phyloP scores from a whole-genome alignment of 805 yeast species.

The Ogataea minuta region DNA sequence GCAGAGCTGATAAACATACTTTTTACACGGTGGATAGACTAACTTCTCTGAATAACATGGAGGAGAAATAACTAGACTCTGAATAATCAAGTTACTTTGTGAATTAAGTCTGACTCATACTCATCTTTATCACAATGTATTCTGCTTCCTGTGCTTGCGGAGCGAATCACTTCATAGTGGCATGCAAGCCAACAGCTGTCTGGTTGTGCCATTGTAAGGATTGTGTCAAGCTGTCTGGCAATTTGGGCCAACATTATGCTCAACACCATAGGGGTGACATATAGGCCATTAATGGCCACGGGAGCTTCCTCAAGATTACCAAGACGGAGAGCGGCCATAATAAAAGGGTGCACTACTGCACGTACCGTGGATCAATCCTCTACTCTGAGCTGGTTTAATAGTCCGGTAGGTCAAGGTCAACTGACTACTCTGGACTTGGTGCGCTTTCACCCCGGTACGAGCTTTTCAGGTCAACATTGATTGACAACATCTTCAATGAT shows the following conservation, averaged over 20 bases:
- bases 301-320: background rate
- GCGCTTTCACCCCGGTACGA: background rate
- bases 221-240: slow-evolving; percentile 5
- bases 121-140: too few relatives aligned
- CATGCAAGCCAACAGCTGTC: background rate
- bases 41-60: too few relatives aligned
- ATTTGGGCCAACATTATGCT: background rate
- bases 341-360: background rate
- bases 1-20: too few relatives aligned
- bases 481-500: too few relatives aligned
- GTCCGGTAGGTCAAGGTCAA: too few relatives aligned
- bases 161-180: background rate
- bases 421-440: too few relatives aligned
- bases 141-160: slow-evolving; percentile 5
- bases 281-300: background rate
- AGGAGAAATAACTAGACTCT: too few relatives aligned
- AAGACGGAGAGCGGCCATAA: background rate
- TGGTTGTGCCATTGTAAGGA: slow-evolving; percentile 1
- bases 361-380: background rate
- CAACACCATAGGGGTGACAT: background rate
- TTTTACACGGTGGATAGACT: too few relatives aligned
- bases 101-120: too few relatives aligned
- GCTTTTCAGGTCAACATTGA: background rate
- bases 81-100: too few relatives aligned
- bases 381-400: too few relatives aligned